Base-by-base conservation (phyloP, 371 early-diverging fungal species). In the Zopfochytrium polystomum region DNA sequence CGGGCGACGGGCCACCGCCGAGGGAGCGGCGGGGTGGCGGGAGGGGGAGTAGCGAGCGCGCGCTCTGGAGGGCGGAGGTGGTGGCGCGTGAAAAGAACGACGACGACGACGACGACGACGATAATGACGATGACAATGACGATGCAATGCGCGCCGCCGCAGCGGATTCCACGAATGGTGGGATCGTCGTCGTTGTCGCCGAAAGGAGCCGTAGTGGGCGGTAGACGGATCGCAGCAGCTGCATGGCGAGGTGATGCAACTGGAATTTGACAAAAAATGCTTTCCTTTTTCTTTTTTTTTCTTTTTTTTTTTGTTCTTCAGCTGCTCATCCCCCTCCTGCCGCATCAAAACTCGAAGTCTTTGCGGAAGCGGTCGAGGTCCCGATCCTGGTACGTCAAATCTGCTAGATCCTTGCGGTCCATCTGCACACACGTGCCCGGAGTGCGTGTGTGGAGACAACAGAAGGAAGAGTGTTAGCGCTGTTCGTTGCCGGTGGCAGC, bases 401-500 rank as follows among this genome's bases (percentile, higher is more conserved):
- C 78, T 7, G 90, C 91, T 26, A 93, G 77, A 67, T 90, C 90
- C 26, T 85, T 80, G 45, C 88, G 81, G 48, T 88, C 83, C 75
- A 94, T 73, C 68, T 71, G 34, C n/a, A 32, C 23, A 38, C 1
- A 48, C 20, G 49, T 43, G 44, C 38, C 31, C 2, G 46, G 26
- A 0, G 2, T 18, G 7, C 0, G 33, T 25, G 15, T 18, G 13
- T 11, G 20, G 57, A 11, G 30, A 33, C 26, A 23, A 30, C 6
- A 27, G 3, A 3, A 58, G 20, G 29, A 29, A 20, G 18, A 5
- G 42, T 7, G 11, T 42, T 5, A 55, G 13, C 18, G 25, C 27
- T 23, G 43, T 22, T 55, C 13, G 43, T 42, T 11, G 29, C 7
- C 55, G n/a, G 48, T 23, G 18, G 48, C 38, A 38, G 11, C 18